A percentile compares a stretch with the other conserved stretches of the same genome.
phyloP scores from a whole-genome alignment of 1,284 basidiomycete species.

The Anthracocystis walkeri region DNA sequence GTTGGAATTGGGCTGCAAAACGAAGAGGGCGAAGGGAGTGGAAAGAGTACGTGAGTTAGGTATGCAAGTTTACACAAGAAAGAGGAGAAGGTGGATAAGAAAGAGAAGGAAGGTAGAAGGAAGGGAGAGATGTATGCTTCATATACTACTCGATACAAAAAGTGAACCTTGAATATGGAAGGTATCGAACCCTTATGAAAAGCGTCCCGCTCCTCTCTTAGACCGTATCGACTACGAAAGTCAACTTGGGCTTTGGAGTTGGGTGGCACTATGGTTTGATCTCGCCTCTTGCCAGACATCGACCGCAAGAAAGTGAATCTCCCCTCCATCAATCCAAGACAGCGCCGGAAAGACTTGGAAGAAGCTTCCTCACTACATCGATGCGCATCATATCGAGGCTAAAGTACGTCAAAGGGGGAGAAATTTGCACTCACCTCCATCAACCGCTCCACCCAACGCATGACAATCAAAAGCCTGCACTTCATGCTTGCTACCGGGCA shows the following conservation, averaged over 20 bases:
- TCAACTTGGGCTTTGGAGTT: neutral
- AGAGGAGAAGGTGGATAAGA: neutral
- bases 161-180: slow-evolving; percentile 20
- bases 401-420: no score
- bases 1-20: slow-evolving; percentile 32
- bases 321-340: neutral
- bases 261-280: slow-evolving; percentile 15
- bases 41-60: slow-evolving; percentile 14
- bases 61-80: neutral
- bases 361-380: slow-evolving; percentile 13
- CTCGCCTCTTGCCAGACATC: slow-evolving; percentile 14
- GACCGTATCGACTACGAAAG: neutral
- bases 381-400: slow-evolving; percentile 14
- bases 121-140: slow-evolving; percentile 48
- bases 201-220: slow-evolving; percentile 12
- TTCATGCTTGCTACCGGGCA: slow-evolving; percentile 67
- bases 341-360: neutral
- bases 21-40: neutral
- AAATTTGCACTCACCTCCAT: slow-evolving; percentile 56
- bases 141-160: slow-evolving; percentile 60
- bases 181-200: slow-evolving; percentile 56
- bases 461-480: slow-evolving; percentile 66
- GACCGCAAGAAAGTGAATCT: slow-evolving; percentile 1
- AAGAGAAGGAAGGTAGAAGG: neutral
- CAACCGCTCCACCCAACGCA: slow-evolving; percentile 57